Percentiles rank a stretch among this genome's conserved stretches.
phyloP scores from a whole-genome alignment of 805 yeast species.

The Komagataella populi region DNA sequence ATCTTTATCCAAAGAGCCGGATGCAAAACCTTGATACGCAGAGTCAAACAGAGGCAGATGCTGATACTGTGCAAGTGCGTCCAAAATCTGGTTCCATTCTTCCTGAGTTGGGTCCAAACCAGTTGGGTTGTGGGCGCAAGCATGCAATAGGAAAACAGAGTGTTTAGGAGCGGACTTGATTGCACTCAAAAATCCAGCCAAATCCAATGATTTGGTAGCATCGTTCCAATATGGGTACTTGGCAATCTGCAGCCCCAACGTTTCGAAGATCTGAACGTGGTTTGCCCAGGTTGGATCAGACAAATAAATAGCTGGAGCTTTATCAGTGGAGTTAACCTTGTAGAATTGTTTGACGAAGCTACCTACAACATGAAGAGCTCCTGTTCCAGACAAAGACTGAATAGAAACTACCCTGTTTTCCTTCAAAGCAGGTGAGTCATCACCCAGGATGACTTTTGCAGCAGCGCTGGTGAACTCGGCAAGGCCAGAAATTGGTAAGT shows the following conservation, averaged over 20 bases:
- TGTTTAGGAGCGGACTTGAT: slow-evolving; percentile 60
- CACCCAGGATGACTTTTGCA: slow-evolving; percentile 60
- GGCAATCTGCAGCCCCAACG: slow-evolving; percentile 52
- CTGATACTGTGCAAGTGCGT: slow-evolving; percentile 40
- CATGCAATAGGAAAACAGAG: slow-evolving; percentile 73
- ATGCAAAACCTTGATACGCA: slow-evolving; percentile 96
- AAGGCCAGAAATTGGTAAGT: slow-evolving; percentile 71
- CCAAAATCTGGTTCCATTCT: slow-evolving; percentile 67
- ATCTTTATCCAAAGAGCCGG: slow-evolving; percentile 73
- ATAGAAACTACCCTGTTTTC: slow-evolving; percentile 42
- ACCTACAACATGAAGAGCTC: slow-evolving; percentile 87
- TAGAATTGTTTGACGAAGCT: slow-evolving; percentile 42
- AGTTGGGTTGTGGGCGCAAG: slow-evolving; percentile 97
- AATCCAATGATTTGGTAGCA: slow-evolving; percentile 53
- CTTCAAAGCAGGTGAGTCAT: slow-evolving; percentile 34
- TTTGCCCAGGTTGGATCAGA: slow-evolving; percentile 98
- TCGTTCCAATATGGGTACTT: slow-evolving; percentile 82
- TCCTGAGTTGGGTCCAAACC: slow-evolving; percentile 84
- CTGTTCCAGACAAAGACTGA: slow-evolving; percentile 80
- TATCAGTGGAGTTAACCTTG: slow-evolving; percentile 13
- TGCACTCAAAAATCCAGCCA: slow-evolving; percentile 51
- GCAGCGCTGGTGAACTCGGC: slow-evolving; percentile 57
- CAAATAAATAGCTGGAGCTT: slow-evolving; percentile 42
- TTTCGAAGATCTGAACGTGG: slow-evolving; percentile 72
- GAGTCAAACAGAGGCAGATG: slow-evolving; percentile 84